A percentile compares a stretch with the other conserved stretches of the same genome.
Evolutionary conservation across 208 protist genomes (phyloP).

Genomic region (Leishmania turanica): DNA sequence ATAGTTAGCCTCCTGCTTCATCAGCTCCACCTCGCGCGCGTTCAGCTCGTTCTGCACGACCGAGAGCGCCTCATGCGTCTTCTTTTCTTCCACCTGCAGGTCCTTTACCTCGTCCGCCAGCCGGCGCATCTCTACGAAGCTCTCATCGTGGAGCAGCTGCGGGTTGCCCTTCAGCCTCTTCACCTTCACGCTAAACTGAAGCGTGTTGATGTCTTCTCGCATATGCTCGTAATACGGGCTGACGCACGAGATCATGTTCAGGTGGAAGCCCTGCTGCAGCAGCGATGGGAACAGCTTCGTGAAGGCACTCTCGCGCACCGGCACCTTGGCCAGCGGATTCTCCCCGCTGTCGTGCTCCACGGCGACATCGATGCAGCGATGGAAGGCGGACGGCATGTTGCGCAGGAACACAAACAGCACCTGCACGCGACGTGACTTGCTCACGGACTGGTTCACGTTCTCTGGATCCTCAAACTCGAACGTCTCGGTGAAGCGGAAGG

Average conservation of each 20-base stretch:
- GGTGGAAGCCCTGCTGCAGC: slow-evolving; percentile 79
- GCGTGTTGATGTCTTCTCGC: slow-evolving; percentile 70
- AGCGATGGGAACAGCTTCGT: slow-evolving; percentile 71
- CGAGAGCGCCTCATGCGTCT: slow-evolving; percentile 63
- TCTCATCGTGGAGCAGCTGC: slow-evolving; percentile 71
- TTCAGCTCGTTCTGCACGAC: slow-evolving; percentile 88
- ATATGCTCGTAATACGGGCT: slow-evolving; percentile 86
- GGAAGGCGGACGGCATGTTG: slow-evolving; percentile 76
- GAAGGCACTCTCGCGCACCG: slow-evolving; percentile 79
- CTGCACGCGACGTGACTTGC: slow-evolving; percentile 74
- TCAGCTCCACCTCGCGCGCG: slow-evolving; percentile 81
- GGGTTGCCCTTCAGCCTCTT: slow-evolving; percentile 62
- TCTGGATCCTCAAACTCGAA: slow-evolving; percentile 84
- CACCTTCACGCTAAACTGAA: slow-evolving; percentile 65
- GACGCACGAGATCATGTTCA: slow-evolving; percentile 71
- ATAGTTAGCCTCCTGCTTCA: slow-evolving; percentile 83
- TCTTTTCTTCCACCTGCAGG: slow-evolving; percentile 62
- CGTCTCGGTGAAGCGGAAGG: slow-evolving; percentile 81
- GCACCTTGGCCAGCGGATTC: slow-evolving; percentile 86
- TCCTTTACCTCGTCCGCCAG: slow-evolving; percentile 84
- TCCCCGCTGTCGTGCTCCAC: slow-evolving; percentile 86
- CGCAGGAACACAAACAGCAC: slow-evolving; percentile 80
- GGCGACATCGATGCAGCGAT: slow-evolving; percentile 85
- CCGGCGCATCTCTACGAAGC: slow-evolving; percentile 74
- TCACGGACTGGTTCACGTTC: slow-evolving; percentile 62